Conservation (phyloP, 345 rosid genomes). For the Hypericum androsaemum region DNA sequence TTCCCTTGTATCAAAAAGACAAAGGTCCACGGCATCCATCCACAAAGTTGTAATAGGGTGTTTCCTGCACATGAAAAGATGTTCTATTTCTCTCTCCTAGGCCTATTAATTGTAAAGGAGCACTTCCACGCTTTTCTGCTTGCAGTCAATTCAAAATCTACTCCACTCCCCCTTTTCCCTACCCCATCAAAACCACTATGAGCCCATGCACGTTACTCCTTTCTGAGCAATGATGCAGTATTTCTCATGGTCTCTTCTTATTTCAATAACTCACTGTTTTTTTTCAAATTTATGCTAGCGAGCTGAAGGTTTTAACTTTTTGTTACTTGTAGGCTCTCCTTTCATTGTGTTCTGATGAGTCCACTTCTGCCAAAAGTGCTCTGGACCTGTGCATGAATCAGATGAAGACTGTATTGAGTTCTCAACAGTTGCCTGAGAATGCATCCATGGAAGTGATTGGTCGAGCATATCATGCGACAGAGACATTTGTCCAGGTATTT, state of each 20-base stretch:
- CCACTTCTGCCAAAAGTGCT: constrained; percentile 74
- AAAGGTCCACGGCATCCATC: too few species aligned
- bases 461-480: constrained; percentile 81
- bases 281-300: neutral
- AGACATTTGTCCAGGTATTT: constrained; percentile 83
- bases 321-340: constrained; percentile 62
- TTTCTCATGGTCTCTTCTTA: neutral
- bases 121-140: too few species aligned
- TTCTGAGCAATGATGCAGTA: constrained; percentile 1
- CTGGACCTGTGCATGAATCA: constrained; percentile 71
- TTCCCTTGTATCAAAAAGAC: too few species aligned
- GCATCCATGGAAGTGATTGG: constrained; percentile 89
- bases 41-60: constrained; percentile 1
- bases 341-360: constrained; percentile 82
- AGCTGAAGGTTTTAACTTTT: constrained; percentile 15
- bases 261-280: neutral
- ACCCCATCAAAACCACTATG: too few species aligned
- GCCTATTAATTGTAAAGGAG: too few species aligned
- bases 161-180: too few species aligned
- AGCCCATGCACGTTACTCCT: constrained; percentile 6
- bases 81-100: neutral
- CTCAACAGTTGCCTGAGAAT: constrained; percentile 72
- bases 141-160: too few species aligned
- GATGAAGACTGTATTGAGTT: constrained; percentile 73
- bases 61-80: neutral